Evolutionary conservation across 2,329 filamentous ascomycete genomes (phyloP).

Genomic region (Cercospora sp.): DNA sequence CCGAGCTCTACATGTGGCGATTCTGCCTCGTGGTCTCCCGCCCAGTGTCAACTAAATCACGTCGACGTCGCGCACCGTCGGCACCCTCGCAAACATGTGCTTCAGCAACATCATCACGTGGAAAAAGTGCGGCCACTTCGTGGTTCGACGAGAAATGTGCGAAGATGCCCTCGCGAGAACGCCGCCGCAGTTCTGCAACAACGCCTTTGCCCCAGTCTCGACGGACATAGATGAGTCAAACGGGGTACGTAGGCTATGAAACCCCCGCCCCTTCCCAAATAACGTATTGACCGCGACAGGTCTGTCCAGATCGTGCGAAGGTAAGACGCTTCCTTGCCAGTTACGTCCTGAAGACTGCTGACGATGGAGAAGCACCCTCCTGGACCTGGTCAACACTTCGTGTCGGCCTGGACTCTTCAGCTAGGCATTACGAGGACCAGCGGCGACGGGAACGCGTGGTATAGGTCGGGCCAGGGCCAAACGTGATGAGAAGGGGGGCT

Average conservation of each 20-base stretch:
- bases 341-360: not conserved
- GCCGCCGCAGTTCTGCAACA: slow-evolving; percentile 18
- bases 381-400: slow-evolving; percentile 16
- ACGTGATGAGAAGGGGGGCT: slow-evolving; percentile 12
- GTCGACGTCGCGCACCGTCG: not conserved
- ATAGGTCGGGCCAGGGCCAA: slow-evolving; percentile 25
- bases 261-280: not conserved
- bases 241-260: slow-evolving; percentile 6
- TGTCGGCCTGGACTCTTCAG: slow-evolving; percentile 17
- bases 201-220: slow-evolving; percentile 22
- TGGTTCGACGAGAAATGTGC: slow-evolving; percentile 21
- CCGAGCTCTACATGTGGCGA: slow-evolving; percentile 3
- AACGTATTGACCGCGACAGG: not conserved
- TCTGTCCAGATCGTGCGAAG: slow-evolving; percentile 25
- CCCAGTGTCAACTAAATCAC: not conserved
- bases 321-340: not conserved
- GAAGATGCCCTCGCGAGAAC: slow-evolving; percentile 18
- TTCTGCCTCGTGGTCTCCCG: not conserved
- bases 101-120: slow-evolving; percentile 26
- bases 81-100: slow-evolving; percentile 20
- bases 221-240: slow-evolving; percentile 20
- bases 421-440: slow-evolving; percentile 21
- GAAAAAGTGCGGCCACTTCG: slow-evolving; percentile 24
- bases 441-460: slow-evolving; percentile 23
- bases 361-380: slow-evolving; percentile 18